Evolutionary conservation across 2,329 filamentous ascomycete genomes (phyloP).

Genomic region (Exophiala aquamarina): DNA sequence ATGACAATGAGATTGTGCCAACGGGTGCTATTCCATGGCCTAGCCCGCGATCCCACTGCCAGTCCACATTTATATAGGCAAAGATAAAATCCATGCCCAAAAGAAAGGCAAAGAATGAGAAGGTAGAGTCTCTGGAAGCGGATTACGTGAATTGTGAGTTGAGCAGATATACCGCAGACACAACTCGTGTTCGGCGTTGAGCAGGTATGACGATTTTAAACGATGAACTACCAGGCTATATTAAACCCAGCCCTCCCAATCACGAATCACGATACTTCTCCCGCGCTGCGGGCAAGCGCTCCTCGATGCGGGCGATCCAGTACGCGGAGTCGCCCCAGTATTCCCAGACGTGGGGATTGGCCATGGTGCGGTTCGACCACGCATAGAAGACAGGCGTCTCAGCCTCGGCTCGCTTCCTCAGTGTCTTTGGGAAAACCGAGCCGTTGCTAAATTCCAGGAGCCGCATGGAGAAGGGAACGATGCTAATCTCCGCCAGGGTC

Average conservation of each 20-base stretch:
- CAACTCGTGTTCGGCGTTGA: no score
- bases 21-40: no score
- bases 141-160: no score
- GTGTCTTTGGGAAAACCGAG: conserved; percentile 41
- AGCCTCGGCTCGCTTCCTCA: conserved; percentile 48
- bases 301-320: conserved; percentile 39
- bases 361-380: conserved; percentile 63
- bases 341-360: conserved; percentile 65
- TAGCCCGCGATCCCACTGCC: no score
- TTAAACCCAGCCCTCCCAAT: background rate
- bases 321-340: conserved; percentile 58
- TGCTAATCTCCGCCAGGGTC: conserved; percentile 72
- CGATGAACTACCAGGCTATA: no score
- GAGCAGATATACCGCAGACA: no score
- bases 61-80: no score
- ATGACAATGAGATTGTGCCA: no score
- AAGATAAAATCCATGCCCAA: no score
- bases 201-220: no score
- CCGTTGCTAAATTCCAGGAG: conserved; percentile 56
- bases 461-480: conserved; percentile 67
- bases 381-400: conserved; percentile 61
- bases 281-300: conserved; percentile 32
- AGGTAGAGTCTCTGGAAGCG: no score
- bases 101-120: no score
- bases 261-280: conserved; percentile 36